A percentile compares a stretch with the other conserved stretches of the same genome.
Conservation (phyloP, 2,329 filamentous ascomycete genomes). For the Talaromyces funiculosus region DNA sequence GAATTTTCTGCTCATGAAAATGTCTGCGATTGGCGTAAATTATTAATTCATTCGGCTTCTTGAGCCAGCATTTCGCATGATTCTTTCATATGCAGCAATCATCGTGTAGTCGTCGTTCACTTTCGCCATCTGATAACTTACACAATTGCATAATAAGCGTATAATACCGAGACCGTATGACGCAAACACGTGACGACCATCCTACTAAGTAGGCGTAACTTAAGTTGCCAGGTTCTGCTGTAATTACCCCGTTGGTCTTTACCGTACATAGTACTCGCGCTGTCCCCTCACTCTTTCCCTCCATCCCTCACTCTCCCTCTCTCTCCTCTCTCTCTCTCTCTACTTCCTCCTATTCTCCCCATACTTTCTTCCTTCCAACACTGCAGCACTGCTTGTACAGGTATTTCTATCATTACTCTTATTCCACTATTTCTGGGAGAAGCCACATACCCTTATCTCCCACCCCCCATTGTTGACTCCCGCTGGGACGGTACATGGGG, state of each 20-base stretch:
- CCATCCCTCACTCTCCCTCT: not conserved
- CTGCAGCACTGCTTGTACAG: not conserved
- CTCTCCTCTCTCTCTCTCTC: not conserved
- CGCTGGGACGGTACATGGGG: constrained; percentile 20
- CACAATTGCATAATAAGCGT: not conserved
- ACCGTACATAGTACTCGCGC: constrained; percentile 13
- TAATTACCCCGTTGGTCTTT: constrained; percentile 20
- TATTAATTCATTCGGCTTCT: not conserved
- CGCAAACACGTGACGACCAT: constrained; percentile 31
- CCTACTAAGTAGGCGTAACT: not conserved
- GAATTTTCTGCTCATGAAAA: not conserved
- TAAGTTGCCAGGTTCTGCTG: not conserved
- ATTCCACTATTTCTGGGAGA: not conserved
- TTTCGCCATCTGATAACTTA: not conserved
- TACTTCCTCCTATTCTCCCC: not conserved
- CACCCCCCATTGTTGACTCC: constrained; percentile 7
- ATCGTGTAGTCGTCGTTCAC: not conserved
- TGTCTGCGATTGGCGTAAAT: not conserved
- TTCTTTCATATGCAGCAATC: not conserved
- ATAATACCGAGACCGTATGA: constrained; percentile 19
- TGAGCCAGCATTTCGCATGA: not conserved
- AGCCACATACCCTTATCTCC: not conserved
- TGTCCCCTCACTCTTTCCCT: constrained; percentile 1
- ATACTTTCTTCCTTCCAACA: not conserved
- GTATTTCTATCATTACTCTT: not conserved